Evolutionary conservation across 2,329 filamentous ascomycete genomes (phyloP).

Genomic region (Colletotrichum paranaense): DNA sequence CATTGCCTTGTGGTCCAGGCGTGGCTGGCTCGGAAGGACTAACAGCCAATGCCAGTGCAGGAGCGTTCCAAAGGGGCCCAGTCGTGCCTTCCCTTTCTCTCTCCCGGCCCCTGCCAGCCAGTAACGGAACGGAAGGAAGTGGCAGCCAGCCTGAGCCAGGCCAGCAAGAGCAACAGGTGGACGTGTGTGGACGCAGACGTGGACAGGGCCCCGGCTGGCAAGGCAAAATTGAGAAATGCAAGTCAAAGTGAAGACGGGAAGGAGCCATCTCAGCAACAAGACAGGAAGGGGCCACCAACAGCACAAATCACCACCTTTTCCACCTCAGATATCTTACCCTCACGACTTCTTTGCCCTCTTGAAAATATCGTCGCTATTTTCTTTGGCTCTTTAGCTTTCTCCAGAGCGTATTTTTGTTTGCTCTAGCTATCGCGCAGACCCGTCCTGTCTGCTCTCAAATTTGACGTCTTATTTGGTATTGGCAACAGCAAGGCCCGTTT

Average conservation of each 20-base stretch:
- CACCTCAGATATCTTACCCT: conserved; percentile 16
- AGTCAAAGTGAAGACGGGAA: background rate
- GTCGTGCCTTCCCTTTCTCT: conserved; percentile 8
- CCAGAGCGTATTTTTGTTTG: background rate
- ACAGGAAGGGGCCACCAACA: conserved; percentile 23
- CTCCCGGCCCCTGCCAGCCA: background rate
- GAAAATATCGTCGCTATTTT: conserved; percentile 20
- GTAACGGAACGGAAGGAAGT: background rate
- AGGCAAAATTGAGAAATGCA: conserved; percentile 16
- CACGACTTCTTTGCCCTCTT: conserved; percentile 1
- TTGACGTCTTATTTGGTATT: background rate
- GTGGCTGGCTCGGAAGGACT: conserved; percentile 12
- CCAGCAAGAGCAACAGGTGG: background rate
- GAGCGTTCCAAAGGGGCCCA: background rate
- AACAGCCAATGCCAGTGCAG: conserved; percentile 15
- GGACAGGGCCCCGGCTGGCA: conserved; percentile 13
- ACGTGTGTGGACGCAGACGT: background rate
- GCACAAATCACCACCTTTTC: background rate
- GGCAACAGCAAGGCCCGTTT: background rate
- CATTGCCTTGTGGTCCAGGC: conserved; percentile 4
- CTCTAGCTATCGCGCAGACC: background rate
- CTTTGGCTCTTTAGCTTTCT: conserved; percentile 1
- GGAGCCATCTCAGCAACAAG: conserved; percentile 31
- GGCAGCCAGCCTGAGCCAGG: background rate
- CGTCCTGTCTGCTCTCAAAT: background rate